These are phyloP conservation scores for Magnolia changhungtana DNA, from an alignment of 164 flowering plant species.

Conservation along the genomic window DNA sequence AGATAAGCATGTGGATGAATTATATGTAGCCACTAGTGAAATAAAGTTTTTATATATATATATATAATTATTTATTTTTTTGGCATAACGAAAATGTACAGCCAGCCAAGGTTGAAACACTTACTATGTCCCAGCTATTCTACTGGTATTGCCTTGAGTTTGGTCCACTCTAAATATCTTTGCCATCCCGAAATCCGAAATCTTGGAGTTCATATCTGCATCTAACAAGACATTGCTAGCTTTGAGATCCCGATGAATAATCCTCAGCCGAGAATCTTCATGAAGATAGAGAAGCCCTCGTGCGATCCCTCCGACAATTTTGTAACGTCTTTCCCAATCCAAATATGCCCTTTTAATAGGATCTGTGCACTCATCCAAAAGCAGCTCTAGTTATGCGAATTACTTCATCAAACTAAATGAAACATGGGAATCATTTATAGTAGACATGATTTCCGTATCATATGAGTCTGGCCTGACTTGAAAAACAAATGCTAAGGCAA, in stretches of 20 bases:
- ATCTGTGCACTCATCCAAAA: not conserved
- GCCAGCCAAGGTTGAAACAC: too few relatives aligned
- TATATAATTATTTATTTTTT: too few relatives aligned
- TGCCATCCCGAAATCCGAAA: constrained; percentile 52
- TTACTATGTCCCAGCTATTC: constrained; percentile 42
- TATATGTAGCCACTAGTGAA: too few relatives aligned
- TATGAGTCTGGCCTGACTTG: too few relatives aligned
- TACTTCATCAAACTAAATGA: too few relatives aligned
- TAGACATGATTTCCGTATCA: too few relatives aligned
- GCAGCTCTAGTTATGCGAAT: too few relatives aligned
- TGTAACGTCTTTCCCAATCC: constrained; percentile 24
- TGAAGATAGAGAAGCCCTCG: constrained; percentile 61
- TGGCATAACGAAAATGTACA: too few relatives aligned
- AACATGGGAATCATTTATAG: too few relatives aligned
- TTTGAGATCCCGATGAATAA: constrained; percentile 62
- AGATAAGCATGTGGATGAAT: too few relatives aligned
- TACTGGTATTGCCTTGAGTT: constrained; percentile 18
- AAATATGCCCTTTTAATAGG: not conserved
- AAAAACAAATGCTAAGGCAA: too few relatives aligned
- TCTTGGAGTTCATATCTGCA: constrained; percentile 40
- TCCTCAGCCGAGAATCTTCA: constrained; percentile 45
- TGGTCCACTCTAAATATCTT: constrained; percentile 32
- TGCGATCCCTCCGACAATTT: constrained; percentile 39
- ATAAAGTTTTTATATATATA: too few relatives aligned
- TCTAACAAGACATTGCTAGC: constrained; percentile 54